Evolutionary conservation across 805 yeast genomes (phyloP), one percentile per base, ranked within the genome.

Genomic region (Suhomyces faveliae): DNA sequence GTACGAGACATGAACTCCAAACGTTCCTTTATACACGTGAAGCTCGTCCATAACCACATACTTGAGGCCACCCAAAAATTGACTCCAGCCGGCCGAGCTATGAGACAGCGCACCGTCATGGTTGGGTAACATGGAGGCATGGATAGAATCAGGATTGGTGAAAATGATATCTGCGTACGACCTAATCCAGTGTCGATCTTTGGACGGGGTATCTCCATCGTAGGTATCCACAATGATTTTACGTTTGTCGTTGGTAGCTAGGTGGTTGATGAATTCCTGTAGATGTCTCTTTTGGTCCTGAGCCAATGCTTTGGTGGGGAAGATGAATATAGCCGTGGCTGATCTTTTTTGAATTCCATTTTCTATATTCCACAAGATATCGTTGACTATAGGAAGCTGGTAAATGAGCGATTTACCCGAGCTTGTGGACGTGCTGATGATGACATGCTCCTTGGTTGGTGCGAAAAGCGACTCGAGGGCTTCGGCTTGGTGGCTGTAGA

Each of bases 261-360:
- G 75, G 30, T 67, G 67, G 5, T 74, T 66, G 39, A 85, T 66
- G 9, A 87, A 66, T 19, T 78, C 82, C 42, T 76, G 75, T 47
- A 94, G 68, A n/a, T 95, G 83, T 52, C 96, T 73, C 58, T 85
- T 85, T 65, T 94, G 99, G 71, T 94, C 99, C 61, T 94, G 99
- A 0, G 99, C 98, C 44, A 94, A 72, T 0, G 99, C 99, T 61
- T 94, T 94, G 0, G 99, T 94, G 2, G 99, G 99, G 58, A 94
- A 94, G 10, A 94, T 83, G 57, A 87, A 90, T 73, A 95, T 73
- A 8, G 96, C 87, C 0, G 96, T 87, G 4, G 78, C 57, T 0
- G 51, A 23, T n/a, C 71, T 44, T 5, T 52, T 46, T 68, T 69
- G 9, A 69, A 68, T 38, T 62, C 73, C 44, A 76, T 54, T 44